Evolutionary conservation across 2,329 filamentous ascomycete genomes (phyloP), one percentile per base, ranked within the genome.

Genomic region (Tolypocladium amazonense): DNA sequence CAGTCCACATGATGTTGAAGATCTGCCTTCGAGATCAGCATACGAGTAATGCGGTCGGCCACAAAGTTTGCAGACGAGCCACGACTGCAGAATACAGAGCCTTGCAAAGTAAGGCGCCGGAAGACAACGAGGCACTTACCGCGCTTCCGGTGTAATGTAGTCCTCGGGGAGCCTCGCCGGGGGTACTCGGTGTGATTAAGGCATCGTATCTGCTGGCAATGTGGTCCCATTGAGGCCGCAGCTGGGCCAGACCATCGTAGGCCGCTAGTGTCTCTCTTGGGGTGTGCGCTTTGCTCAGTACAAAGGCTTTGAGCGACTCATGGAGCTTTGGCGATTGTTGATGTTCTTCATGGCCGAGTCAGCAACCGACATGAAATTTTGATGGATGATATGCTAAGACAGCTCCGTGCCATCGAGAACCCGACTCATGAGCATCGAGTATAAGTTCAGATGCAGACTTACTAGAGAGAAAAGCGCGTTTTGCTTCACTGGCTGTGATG

Each of bases 121-220:
- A n/a, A n/a, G 15, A n/a, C 8, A 9, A 25, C 20, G 3, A 9
- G 27, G 20, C 39, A 39, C 38, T 45, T 45, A 60, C 62, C 4
- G 81, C 75, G 62, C 76, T 80, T 0, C 86, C 86, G 0, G 84
- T 88, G 57, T 69, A 77, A 5, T 73, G 74, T 0, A 69, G 56
- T 0, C 84, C 85, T 0, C 77, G 59, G 0, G 85, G 84, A 0
- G 85, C 85, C 63, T 85, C 84, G 59, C 85, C 86, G 0, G 78
- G 65, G 0, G 80, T 81, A 64, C 83, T 86, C 0, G 85, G 85
- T 0, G 78, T 80, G 12, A 88, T 63, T 0, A 88, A 74, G 0
- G 81, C 82, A 18, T 76, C 78, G 61, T 85, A 88, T 20, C 70
- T 67, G 0, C 70, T 69, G 0, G 78, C 76, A 5, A 87, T 75